Evolutionary conservation across 768 basidiomycete species (phyloP).

Genomic region (Suillus brevipes): DNA sequence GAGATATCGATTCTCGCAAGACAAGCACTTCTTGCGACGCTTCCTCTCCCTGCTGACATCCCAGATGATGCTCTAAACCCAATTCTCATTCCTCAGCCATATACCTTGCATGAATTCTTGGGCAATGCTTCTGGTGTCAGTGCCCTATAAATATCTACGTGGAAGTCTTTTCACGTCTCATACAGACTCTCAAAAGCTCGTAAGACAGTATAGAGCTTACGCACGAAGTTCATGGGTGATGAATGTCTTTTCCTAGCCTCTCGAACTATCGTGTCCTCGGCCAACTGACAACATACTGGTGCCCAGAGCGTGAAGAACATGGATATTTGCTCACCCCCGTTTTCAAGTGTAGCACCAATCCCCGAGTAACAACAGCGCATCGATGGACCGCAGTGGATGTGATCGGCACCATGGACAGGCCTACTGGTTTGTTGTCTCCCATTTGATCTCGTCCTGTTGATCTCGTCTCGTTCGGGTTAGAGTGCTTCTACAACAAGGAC

Average conservation of each 20-base stretch:
- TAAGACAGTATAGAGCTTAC: conserved; percentile 34
- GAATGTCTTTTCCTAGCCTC: conserved; percentile 42
- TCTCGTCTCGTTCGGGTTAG: conserved; percentile 35
- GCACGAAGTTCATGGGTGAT: conserved; percentile 6
- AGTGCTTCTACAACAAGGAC: conserved; percentile 81
- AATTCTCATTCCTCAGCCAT: conserved; percentile 61
- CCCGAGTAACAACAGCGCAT: conserved; percentile 73
- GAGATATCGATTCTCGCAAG: conserved; percentile 52
- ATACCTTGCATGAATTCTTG: conserved; percentile 71
- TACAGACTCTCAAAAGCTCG: conserved; percentile 57
- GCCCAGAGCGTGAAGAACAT: conserved; percentile 79
- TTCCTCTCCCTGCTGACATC: conserved; percentile 63
- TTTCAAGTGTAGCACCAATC: conserved; percentile 80
- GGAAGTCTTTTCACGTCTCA: not conserved
- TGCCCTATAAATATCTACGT: conserved; percentile 10
- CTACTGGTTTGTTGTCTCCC: conserved; percentile 50
- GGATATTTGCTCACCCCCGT: conserved; percentile 73
- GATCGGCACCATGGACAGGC: conserved; percentile 54
- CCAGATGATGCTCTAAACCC: conserved; percentile 70
- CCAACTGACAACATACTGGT: conserved; percentile 72
- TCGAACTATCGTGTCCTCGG: conserved; percentile 68
- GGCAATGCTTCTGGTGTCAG: conserved; percentile 57
- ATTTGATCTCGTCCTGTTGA: not conserved
- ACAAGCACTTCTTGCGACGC: conserved; percentile 53
- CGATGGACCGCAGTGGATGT: conserved; percentile 71